These are phyloP conservation scores for Cyclotella choctawhatcheeana DNA, from an alignment of 108 stramenopile genomes.

Conservation along the genomic window DNA sequence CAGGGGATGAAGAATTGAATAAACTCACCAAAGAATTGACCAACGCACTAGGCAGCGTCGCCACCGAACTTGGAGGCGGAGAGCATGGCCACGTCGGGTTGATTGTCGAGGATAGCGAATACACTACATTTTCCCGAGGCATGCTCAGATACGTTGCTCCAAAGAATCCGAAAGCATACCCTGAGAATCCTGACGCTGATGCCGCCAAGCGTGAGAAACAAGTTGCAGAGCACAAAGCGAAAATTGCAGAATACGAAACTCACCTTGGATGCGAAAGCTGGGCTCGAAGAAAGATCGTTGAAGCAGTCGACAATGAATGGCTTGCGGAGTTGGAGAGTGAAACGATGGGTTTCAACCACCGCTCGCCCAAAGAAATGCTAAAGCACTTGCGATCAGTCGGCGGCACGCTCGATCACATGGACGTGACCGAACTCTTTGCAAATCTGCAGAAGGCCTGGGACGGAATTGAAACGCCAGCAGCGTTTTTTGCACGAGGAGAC, in stretches of 20 bases:
- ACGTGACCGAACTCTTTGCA: constrained; percentile 3
- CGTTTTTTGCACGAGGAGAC: constrained; percentile 12
- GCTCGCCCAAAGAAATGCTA: constrained; percentile 18
- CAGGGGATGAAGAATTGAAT: constrained; percentile 25
- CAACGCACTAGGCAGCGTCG: constrained; percentile 10
- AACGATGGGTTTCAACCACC: constrained; percentile 36
- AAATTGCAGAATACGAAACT: constrained; percentile 6
- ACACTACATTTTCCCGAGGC: constrained; percentile 19
- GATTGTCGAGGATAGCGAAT: constrained; percentile 24
- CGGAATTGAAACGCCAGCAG: neutral
- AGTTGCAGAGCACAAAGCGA: constrained; percentile 29
- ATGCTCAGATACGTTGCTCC: neutral
- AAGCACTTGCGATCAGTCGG: neutral
- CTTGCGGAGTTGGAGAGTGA: constrained; percentile 26
- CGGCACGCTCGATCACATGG: constrained; percentile 14
- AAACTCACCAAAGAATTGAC: constrained; percentile 13
- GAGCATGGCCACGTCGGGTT: constrained; percentile 21
- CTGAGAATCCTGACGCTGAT: constrained; percentile 9
- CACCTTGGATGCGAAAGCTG: constrained; percentile 7
- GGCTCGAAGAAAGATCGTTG: constrained; percentile 6
- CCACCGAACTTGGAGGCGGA: constrained; percentile 21
- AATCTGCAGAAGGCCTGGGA: constrained; percentile 12
- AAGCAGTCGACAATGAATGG: constrained; percentile 31
- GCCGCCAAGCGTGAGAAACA: constrained; percentile 16
- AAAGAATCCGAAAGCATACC: constrained; percentile 26